A percentile compares a stretch with the other conserved stretches of the same genome.
Conservation (phyloP, 192 early-diverging fungal species). For the Coemansia biformis region DNA sequence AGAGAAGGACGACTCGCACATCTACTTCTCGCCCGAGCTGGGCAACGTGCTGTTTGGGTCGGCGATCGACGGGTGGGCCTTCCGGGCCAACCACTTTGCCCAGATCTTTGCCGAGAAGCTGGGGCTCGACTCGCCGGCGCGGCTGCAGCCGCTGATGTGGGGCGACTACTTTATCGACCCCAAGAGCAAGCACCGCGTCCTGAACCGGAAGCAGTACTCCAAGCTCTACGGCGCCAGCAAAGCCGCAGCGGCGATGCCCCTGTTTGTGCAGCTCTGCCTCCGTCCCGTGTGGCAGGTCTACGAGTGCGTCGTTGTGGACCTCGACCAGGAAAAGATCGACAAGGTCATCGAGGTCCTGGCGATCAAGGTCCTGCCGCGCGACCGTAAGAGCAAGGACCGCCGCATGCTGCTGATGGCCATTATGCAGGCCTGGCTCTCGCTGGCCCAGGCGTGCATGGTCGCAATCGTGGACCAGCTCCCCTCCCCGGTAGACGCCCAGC, state of each 20-base stretch:
- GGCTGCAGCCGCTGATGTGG: conserved; percentile 84
- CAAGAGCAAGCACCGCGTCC: conserved; percentile 80
- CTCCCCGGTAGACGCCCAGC: conserved; percentile 76
- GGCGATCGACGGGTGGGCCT: conserved; percentile 98
- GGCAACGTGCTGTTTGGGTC: conserved; percentile 97
- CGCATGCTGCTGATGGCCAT: conserved; percentile 70
- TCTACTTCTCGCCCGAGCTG: conserved; percentile 92
- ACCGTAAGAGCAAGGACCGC: conserved; percentile 81
- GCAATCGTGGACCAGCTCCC: conserved; percentile 86
- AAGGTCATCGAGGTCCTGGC: conserved; percentile 87
- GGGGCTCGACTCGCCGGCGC: conserved; percentile 32
- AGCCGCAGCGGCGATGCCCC: conserved; percentile 49
- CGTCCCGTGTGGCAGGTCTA: conserved; percentile 95
- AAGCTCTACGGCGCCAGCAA: conserved; percentile 56
- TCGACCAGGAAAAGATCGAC: conserved; percentile 78
- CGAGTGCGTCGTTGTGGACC: conserved; percentile 64
- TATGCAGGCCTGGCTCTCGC: conserved; percentile 92
- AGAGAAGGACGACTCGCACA: conserved; percentile 85
- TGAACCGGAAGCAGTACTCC: conserved; percentile 79
- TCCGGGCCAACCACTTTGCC: conserved; percentile 90
- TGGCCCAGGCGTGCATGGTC: conserved; percentile 81
- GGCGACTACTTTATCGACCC: conserved; percentile 96
- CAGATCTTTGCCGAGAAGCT: conserved; percentile 85
- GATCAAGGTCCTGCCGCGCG: conserved; percentile 86
- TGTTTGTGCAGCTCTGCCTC: conserved; percentile 95